Evolutionary conservation across 192 early-diverging fungal genomes (phyloP), one percentile per base, ranked within the genome.

Genomic region (Coemansia sp.): DNA sequence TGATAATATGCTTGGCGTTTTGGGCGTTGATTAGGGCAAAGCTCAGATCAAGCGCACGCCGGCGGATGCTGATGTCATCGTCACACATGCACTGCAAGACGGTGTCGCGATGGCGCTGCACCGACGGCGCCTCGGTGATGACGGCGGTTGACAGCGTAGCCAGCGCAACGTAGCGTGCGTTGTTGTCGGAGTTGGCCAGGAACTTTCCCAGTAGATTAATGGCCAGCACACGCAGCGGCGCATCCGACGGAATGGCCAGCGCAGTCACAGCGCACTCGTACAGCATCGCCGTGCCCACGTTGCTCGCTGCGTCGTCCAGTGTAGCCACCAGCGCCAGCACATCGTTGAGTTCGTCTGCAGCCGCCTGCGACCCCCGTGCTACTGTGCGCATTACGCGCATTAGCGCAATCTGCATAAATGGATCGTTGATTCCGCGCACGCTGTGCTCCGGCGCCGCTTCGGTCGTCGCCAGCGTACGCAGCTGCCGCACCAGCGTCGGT

Each of bases 131-230:
- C 70, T 99, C 96, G 51, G 93, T 87, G 54, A 89, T 87, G 5
- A 92, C 86, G 1, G 94, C 95, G 32, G 92, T 91, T 54, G 94
- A 93, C 38, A 99, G 84, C 7, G 97, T 98, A n/a, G 93, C 93
- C 62, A 99, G 75, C n/a, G 97, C 97, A 10, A 98, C 96, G 68
- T 96, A 96, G 87, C 94, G 86, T 65, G 97, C 97, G 73, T 99
- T 99, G 83, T 97, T 97, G 74, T 99, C 97, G 39, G 89, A 75
- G 81, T 98, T 94, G 38, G 87, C 88, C 72, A 99, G 75, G 72
- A 99, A 98, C 52, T 93, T 89, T 61, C 97, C 97, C 10, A 99
- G 87, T 80, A 98, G 95, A 65, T 99, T 99, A 69, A 99, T 93
- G 15, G 92, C 97, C 64, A 99, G 75, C 38, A 97, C 93, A 37